Evolutionary conservation across 2,329 filamentous ascomycete genomes (phyloP).

Genomic region (Cladosporium velox): DNA sequence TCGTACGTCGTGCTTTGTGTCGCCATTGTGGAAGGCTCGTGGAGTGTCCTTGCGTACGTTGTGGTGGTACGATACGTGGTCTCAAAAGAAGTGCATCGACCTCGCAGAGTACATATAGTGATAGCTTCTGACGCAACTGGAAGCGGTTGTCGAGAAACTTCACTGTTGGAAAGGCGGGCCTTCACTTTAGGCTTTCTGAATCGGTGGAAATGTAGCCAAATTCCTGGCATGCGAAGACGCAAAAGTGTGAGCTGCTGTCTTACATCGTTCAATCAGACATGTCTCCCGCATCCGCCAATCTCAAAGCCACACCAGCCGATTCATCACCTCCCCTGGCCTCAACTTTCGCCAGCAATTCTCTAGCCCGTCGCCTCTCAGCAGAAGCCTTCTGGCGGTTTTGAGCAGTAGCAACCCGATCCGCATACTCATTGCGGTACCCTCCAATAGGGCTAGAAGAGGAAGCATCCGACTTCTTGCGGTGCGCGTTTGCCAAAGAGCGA

Average conservation of each 20-base stretch:
- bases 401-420: not conserved
- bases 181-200: not conserved
- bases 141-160: not conserved
- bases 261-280: constrained; percentile 11
- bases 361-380: constrained; percentile 5
- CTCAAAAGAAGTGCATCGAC: not conserved
- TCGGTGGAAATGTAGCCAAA: too few relatives aligned
- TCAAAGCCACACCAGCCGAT: not conserved
- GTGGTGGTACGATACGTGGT: not conserved
- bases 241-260: not conserved
- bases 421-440: not conserved
- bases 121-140: not conserved
- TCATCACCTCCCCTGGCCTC: not conserved
- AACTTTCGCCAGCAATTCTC: constrained; percentile 5
- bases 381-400: constrained; percentile 11
- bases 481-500: constrained; percentile 15
- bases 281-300: not conserved
- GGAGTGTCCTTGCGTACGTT: not conserved
- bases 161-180: not conserved
- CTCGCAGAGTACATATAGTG: not conserved
- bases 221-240: not conserved
- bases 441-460: not conserved
- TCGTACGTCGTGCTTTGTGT: not conserved
- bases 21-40: not conserved
- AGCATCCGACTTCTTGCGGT: not conserved